phyloP scores from a whole-genome alignment of 2,329 filamentous ascomycete species.

The Alternaria infectoria region DNA sequence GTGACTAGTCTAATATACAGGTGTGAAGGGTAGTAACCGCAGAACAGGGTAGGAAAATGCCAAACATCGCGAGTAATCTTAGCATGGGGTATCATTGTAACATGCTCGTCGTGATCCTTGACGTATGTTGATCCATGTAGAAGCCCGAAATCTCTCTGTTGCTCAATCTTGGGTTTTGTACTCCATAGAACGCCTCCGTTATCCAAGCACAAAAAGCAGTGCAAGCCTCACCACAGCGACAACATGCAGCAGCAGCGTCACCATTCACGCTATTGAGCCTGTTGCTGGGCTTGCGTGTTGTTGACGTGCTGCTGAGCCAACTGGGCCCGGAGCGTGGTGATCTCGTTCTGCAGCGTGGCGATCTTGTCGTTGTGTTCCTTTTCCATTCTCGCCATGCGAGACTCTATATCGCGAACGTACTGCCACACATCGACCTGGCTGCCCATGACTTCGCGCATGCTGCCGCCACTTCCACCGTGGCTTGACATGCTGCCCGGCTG shows the following conservation, averaged over 20 bases:
- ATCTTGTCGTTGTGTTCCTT: slow-evolving; percentile 57
- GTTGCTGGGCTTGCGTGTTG: slow-evolving; percentile 25
- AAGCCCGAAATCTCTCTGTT: slow-evolving; percentile 15
- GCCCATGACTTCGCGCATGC: slow-evolving; percentile 71
- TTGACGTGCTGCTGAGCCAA: slow-evolving; percentile 46
- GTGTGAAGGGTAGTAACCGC: neutral
- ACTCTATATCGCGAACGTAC: slow-evolving; percentile 75
- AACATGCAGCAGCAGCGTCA: neutral
- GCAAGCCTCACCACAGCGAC: neutral
- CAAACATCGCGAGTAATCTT: slow-evolving; percentile 12
- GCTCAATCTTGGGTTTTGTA: slow-evolving; percentile 17
- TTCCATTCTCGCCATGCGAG: slow-evolving; percentile 53
- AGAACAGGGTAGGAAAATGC: slow-evolving; percentile 1
- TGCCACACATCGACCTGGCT: slow-evolving; percentile 66
- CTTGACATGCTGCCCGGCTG: slow-evolving; percentile 60
- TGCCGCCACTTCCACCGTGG: slow-evolving; percentile 65
- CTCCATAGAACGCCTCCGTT: slow-evolving; percentile 11
- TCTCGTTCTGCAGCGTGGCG: slow-evolving; percentile 52
- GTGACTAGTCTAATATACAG: slow-evolving; percentile 9
- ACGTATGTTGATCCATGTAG: slow-evolving; percentile 17
- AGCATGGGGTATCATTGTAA: slow-evolving; percentile 20
- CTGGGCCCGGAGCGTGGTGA: slow-evolving; percentile 47
- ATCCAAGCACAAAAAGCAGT: neutral
- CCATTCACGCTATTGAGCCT: slow-evolving; percentile 11
- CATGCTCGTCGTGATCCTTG: slow-evolving; percentile 15